Conservation (phyloP, 257 asterid genomes). For the Lycium barbarum region DNA sequence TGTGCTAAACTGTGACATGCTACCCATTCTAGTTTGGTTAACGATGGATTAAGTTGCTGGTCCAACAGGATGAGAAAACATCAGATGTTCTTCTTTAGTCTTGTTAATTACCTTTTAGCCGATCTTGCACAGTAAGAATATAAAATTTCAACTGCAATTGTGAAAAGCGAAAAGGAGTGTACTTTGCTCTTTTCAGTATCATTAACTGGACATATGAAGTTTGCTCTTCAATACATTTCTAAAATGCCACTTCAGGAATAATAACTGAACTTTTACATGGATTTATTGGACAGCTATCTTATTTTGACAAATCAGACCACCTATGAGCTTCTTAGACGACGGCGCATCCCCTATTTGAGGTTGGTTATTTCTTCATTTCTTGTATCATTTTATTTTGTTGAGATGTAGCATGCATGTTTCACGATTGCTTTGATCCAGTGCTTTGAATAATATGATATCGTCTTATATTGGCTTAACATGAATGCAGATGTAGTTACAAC, state of each 20-base stretch:
- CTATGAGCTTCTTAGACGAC: conserved; percentile 82
- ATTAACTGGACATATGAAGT: background rate
- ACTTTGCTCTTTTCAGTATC: background rate
- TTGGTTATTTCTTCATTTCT: conserved; percentile 39
- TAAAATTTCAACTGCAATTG: background rate
- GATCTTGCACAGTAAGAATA: background rate
- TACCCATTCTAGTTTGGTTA: conserved; percentile 10
- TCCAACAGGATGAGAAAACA: background rate
- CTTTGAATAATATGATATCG: background rate
- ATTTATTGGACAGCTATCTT: conserved; percentile 72
- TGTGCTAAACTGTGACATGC: conserved; percentile 10
- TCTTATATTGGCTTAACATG: conserved; percentile 6
- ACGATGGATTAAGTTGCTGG: background rate
- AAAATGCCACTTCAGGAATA: conserved; percentile 16
- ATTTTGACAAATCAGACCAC: conserved; percentile 92
- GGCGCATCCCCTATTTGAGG: conserved; percentile 87
- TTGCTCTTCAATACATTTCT: background rate
- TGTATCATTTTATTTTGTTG: background rate
- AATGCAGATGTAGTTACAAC: background rate
- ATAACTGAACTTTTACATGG: background rate
- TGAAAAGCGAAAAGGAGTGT: conserved; percentile 1
- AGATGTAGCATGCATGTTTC: background rate
- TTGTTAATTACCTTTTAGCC: background rate
- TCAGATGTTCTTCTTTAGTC: background rate
- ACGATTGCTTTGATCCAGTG: conserved; percentile 1